phyloP scores from a whole-genome alignment of 2,329 filamentous ascomycete species.

The Dactylonectria estremocensis region DNA sequence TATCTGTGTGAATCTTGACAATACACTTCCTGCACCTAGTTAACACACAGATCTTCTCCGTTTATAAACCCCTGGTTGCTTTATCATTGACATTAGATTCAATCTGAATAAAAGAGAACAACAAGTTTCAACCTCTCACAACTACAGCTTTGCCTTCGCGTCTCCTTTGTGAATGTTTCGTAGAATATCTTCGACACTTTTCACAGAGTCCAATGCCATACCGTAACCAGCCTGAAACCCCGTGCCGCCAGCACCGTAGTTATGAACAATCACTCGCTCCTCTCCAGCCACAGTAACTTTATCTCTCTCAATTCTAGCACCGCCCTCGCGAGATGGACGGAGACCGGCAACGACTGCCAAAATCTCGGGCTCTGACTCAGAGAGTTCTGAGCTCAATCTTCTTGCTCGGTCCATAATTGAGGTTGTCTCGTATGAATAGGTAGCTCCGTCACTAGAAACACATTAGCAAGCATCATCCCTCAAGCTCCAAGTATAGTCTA shows the following conservation, averaged over 20 bases:
- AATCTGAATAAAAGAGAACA: too few relatives aligned
- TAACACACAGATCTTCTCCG: too few relatives aligned
- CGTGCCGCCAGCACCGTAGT: constrained; percentile 63
- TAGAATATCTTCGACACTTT: constrained; percentile 49
- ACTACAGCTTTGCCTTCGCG: too few relatives aligned
- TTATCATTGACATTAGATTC: too few relatives aligned
- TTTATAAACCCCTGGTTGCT: too few relatives aligned
- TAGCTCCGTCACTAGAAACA: constrained; percentile 49
- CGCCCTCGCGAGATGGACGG: constrained; percentile 57
- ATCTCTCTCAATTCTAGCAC: constrained; percentile 62
- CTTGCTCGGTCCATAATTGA: constrained; percentile 56
- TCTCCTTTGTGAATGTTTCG: too few relatives aligned
- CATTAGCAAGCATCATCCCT: constrained; percentile 26
- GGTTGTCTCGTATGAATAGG: constrained; percentile 55
- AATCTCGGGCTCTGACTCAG: constrained; percentile 45
- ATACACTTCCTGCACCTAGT: too few relatives aligned
- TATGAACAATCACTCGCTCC: constrained; percentile 54
- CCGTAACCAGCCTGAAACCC: constrained; percentile 62
- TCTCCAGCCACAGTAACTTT: constrained; percentile 43
- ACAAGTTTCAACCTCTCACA: too few relatives aligned
- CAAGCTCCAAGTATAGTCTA: constrained; percentile 37
- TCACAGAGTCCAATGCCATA: constrained; percentile 56
- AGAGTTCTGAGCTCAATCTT: constrained; percentile 51
- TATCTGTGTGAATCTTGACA: too few relatives aligned
- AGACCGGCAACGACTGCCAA: constrained; percentile 53